Base-by-base conservation (phyloP, 2,329 filamentous ascomycete genomes). In the Penicillium sp. region DNA sequence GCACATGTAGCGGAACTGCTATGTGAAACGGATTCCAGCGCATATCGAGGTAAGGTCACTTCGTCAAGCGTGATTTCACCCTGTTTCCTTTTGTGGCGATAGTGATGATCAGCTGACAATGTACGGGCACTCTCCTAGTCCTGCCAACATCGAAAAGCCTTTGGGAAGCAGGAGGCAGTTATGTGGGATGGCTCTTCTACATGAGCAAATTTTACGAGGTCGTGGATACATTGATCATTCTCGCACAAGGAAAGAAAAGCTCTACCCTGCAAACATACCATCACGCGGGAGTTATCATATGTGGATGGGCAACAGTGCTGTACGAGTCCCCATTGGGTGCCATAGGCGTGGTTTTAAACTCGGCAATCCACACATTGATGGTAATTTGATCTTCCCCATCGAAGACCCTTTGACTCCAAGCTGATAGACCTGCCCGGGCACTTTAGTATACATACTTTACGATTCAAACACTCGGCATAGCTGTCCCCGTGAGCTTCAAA, bases 211-310 rank as follows among this genome's bases (percentile, higher is more conserved):
- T 56, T 33, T 64, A 64, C 27, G 62, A 64, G 36, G 57, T 64
- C 7, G 18, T 64, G 18, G 62, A 64, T 18, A 64, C 62, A 6
- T 14, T 64, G 35, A 60, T 64, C 3, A 62, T 64, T 24, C 53
- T 64, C 7, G 40, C 55, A 0, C 46, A 55, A 13, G 62, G 62
- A 10, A 64, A 60, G 22, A 58, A 54, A 35, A 62, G 62, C 41
- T 64, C 62, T 10, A 62, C 53, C 5, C 47, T 64, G 44, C 62
- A 64, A 44, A 62, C 60, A n/a, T 64, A 58, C 37, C 62, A 64
- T 24, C 62, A 64, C 35, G 60, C 60, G 3, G 62, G 62, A 11
- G 55, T 64, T 9, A 64, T 64, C 10, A 36, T 64, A 2, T 55
- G 53, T 36, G 55, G 54, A 11, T 64, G 60, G 60, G 49, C 51